Evolutionary conservation across 164 flowering plant genomes (phyloP).

Genomic region (Stephania cephalantha): DNA sequence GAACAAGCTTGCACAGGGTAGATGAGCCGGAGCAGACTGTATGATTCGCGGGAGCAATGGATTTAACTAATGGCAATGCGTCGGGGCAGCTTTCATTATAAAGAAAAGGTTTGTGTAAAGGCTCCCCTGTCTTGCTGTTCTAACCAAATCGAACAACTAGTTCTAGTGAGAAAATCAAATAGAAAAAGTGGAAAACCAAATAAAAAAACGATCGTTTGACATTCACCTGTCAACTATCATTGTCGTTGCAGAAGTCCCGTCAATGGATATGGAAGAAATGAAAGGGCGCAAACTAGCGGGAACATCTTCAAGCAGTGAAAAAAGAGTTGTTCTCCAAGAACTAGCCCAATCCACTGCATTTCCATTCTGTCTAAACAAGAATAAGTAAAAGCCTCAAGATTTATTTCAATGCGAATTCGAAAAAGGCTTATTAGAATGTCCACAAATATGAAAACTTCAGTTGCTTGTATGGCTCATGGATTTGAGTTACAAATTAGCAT

Average conservation of each 20-base stretch:
- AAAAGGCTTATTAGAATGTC: no score
- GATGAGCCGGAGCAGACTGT: slow-evolving; percentile 91
- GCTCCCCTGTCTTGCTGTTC: slow-evolving; percentile 69
- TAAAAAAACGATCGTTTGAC: neutral
- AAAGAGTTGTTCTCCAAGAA: slow-evolving; percentile 72
- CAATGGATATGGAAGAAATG: slow-evolving; percentile 71
- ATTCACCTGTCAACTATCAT: slow-evolving; percentile 72
- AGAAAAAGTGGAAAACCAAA: neutral
- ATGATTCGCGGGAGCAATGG: slow-evolving; percentile 83
- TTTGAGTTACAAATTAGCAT: no score
- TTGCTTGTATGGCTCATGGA: no score
- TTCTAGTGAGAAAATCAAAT: slow-evolving; percentile 1
- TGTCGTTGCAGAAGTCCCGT: slow-evolving; percentile 96
- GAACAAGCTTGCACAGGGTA: slow-evolving; percentile 77
- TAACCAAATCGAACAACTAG: slow-evolving; percentile 9
- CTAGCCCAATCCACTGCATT: slow-evolving; percentile 57
- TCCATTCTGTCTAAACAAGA: slow-evolving; percentile 65
- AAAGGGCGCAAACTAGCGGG: slow-evolving; percentile 46
- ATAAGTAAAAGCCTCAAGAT: slow-evolving; percentile 17
- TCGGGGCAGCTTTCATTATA: slow-evolving; percentile 86
- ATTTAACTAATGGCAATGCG: slow-evolving; percentile 70
- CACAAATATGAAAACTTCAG: no score
- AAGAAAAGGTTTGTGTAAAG: slow-evolving; percentile 62
- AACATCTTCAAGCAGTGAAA: slow-evolving; percentile 62
- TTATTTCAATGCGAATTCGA: neutral